Percentiles rank a stretch among this genome's conserved stretches.
Conservation (phyloP, 441 rosid genomes). For the Bruguiera hainesii region DNA sequence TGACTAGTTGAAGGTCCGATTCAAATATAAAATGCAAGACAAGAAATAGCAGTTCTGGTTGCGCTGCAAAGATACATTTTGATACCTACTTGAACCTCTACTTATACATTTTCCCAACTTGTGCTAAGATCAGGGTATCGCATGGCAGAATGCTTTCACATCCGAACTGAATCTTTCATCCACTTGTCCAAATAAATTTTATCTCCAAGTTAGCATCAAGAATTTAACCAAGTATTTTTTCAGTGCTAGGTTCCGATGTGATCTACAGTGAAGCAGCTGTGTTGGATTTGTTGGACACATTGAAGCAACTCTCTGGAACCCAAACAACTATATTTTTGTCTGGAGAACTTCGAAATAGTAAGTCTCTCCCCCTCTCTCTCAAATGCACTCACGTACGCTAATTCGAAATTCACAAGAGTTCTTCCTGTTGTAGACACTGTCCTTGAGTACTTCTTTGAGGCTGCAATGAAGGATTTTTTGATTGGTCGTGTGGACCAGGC, state of each 20-base stretch:
- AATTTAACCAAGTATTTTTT: constrained; percentile 21
- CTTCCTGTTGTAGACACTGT: constrained; percentile 48
- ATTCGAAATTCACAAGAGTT: background rate
- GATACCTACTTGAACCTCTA: no score
- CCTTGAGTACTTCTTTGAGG: constrained; percentile 76
- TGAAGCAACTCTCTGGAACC: constrained; percentile 52
- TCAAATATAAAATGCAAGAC: no score
- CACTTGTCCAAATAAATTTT: background rate
- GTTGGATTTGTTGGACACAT: constrained; percentile 64
- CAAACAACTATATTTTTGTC: constrained; percentile 73
- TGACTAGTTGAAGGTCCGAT: no score
- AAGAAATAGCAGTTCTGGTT: no score
- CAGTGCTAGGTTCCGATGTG: constrained; percentile 73
- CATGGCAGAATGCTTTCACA: no score
- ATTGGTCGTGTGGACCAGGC: constrained; percentile 73
- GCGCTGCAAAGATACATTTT: no score
- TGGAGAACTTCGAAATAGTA: constrained; percentile 83
- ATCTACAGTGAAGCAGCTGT: constrained; percentile 86
- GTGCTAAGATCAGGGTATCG: no score
- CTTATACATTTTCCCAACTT: no score
- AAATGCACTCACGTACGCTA: background rate
- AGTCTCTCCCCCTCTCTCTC: constrained; percentile 11
- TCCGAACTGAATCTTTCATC: background rate
- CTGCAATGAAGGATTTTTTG: constrained; percentile 59
- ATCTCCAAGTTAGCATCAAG: background rate